Base-by-base conservation (phyloP, 768 basidiomycete genomes). In the Mycena rosella region DNA sequence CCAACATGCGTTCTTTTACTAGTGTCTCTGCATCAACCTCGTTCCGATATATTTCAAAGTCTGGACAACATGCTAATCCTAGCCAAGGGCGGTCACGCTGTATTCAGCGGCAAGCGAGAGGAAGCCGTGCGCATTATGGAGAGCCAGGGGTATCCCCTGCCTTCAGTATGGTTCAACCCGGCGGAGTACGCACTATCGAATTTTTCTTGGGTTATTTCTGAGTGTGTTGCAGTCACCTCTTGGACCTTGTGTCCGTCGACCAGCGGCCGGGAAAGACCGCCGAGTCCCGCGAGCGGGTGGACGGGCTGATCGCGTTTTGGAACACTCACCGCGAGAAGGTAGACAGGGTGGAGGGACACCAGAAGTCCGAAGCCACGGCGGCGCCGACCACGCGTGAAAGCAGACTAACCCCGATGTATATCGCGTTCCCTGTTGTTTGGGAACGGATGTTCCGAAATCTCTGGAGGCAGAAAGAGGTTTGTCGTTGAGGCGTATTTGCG, bases 401-500 rank as follows among this genome's bases (percentile, higher is more conserved):
- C 13, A 70, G 77, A 15, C 68, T 74, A n/a, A 80, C 80, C 17
- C 73, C 76, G 18, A 78, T 80, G 54, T 66, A 73, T 27, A 74
- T 79, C 34, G 80, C 81, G 15, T 67, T 81, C 17, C 81, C 82
- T 10, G 78, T 82, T 18, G 75, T 83, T 6, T 67, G 80, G 26
- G 77, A 78, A 56, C 74, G 82, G 18, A 79, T 79, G 63, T 78
- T 78, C 47, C 74, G 76, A 51, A 82, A 81, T 68, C 73, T 81
- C n/a, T 80, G 78, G 75, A 65, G 81, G n/a, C 77, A 79, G 70
- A 76, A 76, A 53, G 81, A 83, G 52, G 65, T 61, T n/a, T n/a
- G 27, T 36, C 11, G 34, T 40, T 38, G 27, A n/a, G n/a, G 30
- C 45, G 14, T 18, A 9, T 42, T 53, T 24, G n/a, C 26, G 34